phyloP scores from a whole-genome alignment of 805 yeast genomes.

The Komagataella populi region DNA sequence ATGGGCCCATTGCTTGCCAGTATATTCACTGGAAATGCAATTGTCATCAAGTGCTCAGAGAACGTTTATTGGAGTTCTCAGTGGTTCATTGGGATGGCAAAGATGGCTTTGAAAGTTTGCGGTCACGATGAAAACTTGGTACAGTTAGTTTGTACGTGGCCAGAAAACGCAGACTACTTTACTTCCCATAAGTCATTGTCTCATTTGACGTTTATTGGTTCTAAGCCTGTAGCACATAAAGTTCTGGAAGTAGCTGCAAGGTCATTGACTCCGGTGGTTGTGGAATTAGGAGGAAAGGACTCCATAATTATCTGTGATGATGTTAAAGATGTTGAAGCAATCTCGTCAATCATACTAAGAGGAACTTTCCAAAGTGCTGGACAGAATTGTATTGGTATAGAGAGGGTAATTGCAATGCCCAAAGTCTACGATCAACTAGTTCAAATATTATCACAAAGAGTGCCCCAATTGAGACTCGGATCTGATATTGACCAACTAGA shows the following conservation, averaged over 20 bases:
- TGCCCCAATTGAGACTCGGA: constrained; percentile 60
- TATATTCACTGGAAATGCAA: constrained; percentile 82
- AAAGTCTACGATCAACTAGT: constrained; percentile 53
- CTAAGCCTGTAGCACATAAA: constrained; percentile 85
- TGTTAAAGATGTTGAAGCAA: constrained; percentile 32
- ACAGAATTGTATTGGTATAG: constrained; percentile 96
- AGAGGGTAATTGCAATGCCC: constrained; percentile 76
- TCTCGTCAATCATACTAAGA: constrained; percentile 75
- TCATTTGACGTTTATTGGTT: constrained; percentile 92
- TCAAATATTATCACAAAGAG: constrained; percentile 38
- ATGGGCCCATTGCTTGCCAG: constrained; percentile 89
- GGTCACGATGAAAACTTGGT: constrained; percentile 73
- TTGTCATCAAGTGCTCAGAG: constrained; percentile 89
- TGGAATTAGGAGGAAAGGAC: constrained; percentile 95
- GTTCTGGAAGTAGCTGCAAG: constrained; percentile 76
- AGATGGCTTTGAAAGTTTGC: constrained; percentile 56
- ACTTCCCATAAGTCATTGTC: constrained; percentile 71
- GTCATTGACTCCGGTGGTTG: constrained; percentile 87
- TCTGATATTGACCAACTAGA: constrained; percentile 86
- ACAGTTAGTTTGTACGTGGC: constrained; percentile 81
- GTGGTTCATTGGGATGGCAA: constrained; percentile 61
- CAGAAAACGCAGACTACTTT: constrained; percentile 76
- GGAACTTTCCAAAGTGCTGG: constrained; percentile 97
- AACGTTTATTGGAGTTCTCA: constrained; percentile 91
- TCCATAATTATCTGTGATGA: constrained; percentile 81